These are phyloP conservation scores for Myochromella boudieri DNA, from an alignment of 768 basidiomycete species.

Conservation along the genomic window DNA sequence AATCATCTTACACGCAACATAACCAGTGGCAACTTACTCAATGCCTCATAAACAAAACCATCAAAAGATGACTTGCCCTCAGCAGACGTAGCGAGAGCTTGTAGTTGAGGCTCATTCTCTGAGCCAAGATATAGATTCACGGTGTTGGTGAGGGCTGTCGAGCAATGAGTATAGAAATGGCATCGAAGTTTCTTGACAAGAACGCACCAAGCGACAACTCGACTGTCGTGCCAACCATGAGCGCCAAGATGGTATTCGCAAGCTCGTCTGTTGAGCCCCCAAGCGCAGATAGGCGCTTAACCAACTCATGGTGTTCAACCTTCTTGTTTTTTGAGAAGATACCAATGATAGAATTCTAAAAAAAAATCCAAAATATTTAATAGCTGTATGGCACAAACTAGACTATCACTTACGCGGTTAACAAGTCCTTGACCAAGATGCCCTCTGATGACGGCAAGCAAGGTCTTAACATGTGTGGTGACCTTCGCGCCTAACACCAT, in stretches of 20 bases:
- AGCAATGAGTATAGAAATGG: not conserved
- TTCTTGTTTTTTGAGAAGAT: slow-evolving; percentile 50
- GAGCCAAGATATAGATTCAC: slow-evolving; percentile 64
- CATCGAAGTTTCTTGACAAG: not conserved
- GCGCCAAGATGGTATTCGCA: slow-evolving; percentile 68
- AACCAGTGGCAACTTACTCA: slow-evolving; percentile 48
- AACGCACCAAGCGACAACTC: slow-evolving; percentile 66
- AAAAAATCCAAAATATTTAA: slow-evolving; percentile 24
- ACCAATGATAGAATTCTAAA: slow-evolving; percentile 35
- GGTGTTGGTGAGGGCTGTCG: slow-evolving; percentile 60
- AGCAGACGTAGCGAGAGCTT: slow-evolving; percentile 34
- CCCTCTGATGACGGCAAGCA: slow-evolving; percentile 57
- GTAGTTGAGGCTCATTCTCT: slow-evolving; percentile 28
- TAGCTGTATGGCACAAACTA: not conserved
- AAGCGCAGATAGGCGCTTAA: slow-evolving; percentile 56
- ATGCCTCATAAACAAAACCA: slow-evolving; percentile 64
- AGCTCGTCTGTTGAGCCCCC: slow-evolving; percentile 60
- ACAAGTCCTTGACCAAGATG: slow-evolving; percentile 41
- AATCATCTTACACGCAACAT: not conserved
- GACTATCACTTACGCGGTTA: slow-evolving; percentile 37
- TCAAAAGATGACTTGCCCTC: slow-evolving; percentile 40
- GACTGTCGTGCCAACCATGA: slow-evolving; percentile 65
- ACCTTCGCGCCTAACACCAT: slow-evolving; percentile 55
- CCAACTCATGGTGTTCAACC: slow-evolving; percentile 47
- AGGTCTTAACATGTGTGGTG: slow-evolving; percentile 48